Base-by-base conservation (phyloP, 176 grass and related monocot species). In the Carex myosuroides region DNA sequence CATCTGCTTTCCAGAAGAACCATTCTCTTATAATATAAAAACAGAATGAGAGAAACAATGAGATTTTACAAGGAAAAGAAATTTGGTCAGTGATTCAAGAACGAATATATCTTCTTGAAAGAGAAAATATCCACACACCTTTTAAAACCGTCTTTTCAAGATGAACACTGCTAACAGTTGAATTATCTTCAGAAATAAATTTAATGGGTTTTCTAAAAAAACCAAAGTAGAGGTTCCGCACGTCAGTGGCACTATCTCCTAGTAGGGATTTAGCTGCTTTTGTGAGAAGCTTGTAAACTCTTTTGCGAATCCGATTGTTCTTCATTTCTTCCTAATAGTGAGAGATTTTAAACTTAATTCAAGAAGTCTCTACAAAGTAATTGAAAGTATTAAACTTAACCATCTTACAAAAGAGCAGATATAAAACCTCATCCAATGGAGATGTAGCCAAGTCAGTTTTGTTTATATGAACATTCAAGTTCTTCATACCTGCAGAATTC, bases 151-250 rank as follows among this genome's bases (percentile, higher is more conserved):
- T 98, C 86, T 91, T 93, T 85, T 98, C 92, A 75, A 98, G 79
- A 50, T 82, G 74, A 55, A 98, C 86, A 64, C 85, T 53, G 64
- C 74, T 87, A 86, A 98, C 82, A 4, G 24, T 91, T 22, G 60
- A 89, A 75, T 77, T 65, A 86, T 88, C 80, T 79, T 89, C 89
- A 69, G 91, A 88, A 56, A 91, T 81, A 85, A 94, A 94, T 71
- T 81, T 86, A 48, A 70, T 59, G 85, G 95, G 90, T 83, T 84
- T 98, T 78, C 90, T 98, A 65, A 93, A 93, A 87, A 98, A 98
- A 14, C 87, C 63, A 50, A 98, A 98, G 64, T 93, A 84, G 77
- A 98, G 92, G 80, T 94, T 88, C 82, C 86, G 87, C 79, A 84
- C 78, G 17, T 67, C 87, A 88, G 65, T 70, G 63, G 65, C 64